Conservation (phyloP, 441 rosid genomes). For the Croton setiger region DNA sequence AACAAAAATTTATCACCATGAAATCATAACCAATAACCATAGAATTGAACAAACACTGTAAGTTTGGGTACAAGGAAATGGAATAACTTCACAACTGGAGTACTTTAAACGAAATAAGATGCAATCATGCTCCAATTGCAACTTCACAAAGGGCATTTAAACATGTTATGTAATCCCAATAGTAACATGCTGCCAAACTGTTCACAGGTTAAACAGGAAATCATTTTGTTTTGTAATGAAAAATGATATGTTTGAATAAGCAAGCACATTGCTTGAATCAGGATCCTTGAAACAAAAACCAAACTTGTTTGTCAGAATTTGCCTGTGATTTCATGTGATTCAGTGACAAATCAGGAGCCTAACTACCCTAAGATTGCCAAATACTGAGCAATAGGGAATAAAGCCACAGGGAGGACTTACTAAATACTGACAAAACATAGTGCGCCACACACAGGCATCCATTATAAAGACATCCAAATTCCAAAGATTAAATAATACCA, state of each 20-base stretch:
- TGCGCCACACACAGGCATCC: constrained; percentile 47
- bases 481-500: background rate
- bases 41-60: background rate
- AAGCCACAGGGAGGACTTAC: constrained; percentile 28
- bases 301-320: background rate
- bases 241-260: background rate
- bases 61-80: background rate
- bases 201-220: constrained; percentile 9
- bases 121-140: background rate
- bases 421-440: constrained; percentile 42
- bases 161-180: background rate
- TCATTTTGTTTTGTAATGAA: background rate
- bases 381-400: constrained; percentile 21
- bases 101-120: background rate
- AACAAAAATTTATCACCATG: background rate
- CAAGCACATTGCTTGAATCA: constrained; percentile 1
- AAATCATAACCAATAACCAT: background rate
- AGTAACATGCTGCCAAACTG: background rate
- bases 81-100: background rate
- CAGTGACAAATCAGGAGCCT: constrained; percentile 1
- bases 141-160: constrained; percentile 6
- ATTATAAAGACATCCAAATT: background rate
- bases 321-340: background rate
- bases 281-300: background rate
- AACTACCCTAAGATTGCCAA: constrained; percentile 17